A percentile compares a stretch with the other conserved stretches of the same genome.
Evolutionary conservation across 225 moss, liverwort and hornwort species (phyloP).

Genomic region (Asterella californica): DNA sequence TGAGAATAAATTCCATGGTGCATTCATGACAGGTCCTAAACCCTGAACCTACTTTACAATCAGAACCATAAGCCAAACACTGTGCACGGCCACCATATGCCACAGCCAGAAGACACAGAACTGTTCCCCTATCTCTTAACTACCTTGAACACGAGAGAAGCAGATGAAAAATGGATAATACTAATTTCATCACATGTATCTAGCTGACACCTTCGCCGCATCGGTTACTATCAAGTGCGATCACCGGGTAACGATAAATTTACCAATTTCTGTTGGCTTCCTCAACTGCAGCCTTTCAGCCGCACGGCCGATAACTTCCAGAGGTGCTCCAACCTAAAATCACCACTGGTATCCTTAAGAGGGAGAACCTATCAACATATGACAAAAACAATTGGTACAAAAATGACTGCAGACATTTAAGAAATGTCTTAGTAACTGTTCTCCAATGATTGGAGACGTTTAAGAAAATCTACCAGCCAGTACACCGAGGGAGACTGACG

Average conservation of each 20-base stretch:
- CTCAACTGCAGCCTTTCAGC: slow-evolving; percentile 68
- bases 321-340: slow-evolving; percentile 67
- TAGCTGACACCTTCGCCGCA: background rate
- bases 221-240: background rate
- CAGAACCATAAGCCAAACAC: no score
- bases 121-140: background rate
- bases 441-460: background rate
- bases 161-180: background rate
- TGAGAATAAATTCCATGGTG: background rate
- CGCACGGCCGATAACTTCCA: slow-evolving; percentile 67
- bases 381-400: background rate
- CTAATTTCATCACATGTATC: background rate
- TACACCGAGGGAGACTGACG: background rate
- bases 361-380: background rate
- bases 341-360: background rate
- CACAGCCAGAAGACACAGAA: background rate
- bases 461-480: background rate
- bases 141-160: background rate
- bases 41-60: no score
- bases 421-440: background rate
- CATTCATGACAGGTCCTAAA: background rate
- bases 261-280: slow-evolving; percentile 83
- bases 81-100: no score
- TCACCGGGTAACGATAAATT: background rate
- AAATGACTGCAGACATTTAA: background rate